Conservation (phyloP, 78 protist genomes). For the Bodo saltans region DNA sequence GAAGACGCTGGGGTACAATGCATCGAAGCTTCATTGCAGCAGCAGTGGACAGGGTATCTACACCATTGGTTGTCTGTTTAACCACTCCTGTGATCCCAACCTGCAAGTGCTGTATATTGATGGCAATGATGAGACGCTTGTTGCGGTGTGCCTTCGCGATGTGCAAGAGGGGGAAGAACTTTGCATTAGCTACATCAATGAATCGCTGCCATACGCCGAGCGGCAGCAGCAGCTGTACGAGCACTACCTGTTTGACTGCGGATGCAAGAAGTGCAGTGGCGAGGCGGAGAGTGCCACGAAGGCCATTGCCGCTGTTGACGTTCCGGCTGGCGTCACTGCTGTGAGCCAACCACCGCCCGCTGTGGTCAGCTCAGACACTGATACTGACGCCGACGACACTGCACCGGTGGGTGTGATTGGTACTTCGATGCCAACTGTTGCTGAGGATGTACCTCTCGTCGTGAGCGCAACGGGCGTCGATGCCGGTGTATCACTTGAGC, state of each 20-base stretch:
- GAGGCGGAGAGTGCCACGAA: neutral
- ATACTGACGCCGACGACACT: too few species aligned
- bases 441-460: too few species aligned
- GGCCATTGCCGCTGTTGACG: too few species aligned
- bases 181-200: constrained; percentile 17
- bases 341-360: too few species aligned
- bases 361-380: too few species aligned
- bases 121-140: constrained; percentile 17
- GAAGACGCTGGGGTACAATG: neutral
- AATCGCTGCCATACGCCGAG: neutral
- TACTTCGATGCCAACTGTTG: too few species aligned
- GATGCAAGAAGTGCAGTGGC: neutral
- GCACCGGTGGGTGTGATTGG: too few species aligned
- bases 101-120: constrained; percentile 11
- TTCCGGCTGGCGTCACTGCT: too few species aligned
- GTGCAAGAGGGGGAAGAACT: constrained; percentile 13
- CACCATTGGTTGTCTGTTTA: neutral
- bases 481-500: too few species aligned
- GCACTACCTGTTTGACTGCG: constrained; percentile 17
- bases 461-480: too few species aligned
- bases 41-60: neutral
- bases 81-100: constrained; percentile 21
- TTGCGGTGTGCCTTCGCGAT: neutral
- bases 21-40: neutral
- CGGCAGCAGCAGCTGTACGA: constrained; percentile 19